Evolutionary conservation across 345 rosid genomes (phyloP), one percentile per base, ranked within the genome.

Genomic region (Euphorbia pulcherrima): DNA sequence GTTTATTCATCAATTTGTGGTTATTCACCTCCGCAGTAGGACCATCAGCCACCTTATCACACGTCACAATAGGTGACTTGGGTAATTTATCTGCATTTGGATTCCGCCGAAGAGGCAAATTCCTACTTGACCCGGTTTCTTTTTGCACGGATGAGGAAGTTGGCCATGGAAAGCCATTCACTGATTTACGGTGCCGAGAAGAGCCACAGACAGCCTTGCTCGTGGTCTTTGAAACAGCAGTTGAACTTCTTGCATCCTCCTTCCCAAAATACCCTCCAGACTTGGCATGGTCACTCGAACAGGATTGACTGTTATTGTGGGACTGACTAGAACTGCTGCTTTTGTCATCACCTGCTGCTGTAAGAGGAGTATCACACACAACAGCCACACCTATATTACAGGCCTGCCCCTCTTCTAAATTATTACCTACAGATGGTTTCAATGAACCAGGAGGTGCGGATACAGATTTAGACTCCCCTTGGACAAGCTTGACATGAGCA

Each of bases 321-420:
- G 97, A 90, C 68, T 81, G 93, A 78, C 97, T 86, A 64, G 97
- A 86, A 76, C 94, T 79, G 75, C 90, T 84, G 77, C 94, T 88
- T 77, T 84, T 88, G 67, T 90, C 97, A 40, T 88, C 97, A 76
- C 82, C 85, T 8, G 72, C 71, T n/a, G 73, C 61, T 48, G 81
- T 46, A 17, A 75, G 41, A 73, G 83, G 83, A 64, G 70, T 71
- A 64, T 86, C 92, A 20, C 83, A 76, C 8, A 40, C 55, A 47
- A 81, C 81, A 65, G 65, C 68, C 51, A 14, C 82, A 30, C 76
- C 59, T 29, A 75, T 30, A 77, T 74, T 80, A 24, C 85, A 78
- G 41, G 78, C 57, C 29, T 82, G 87, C 62, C 77, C 90, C 70
- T 90, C 97, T 65, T 87, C 90, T 37, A 59, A 11, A 75, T 63